Evolutionary conservation across 768 basidiomycete species (phyloP), one percentile per base, ranked within the genome.

Genomic region (Pleurotus salmoneostramineus): DNA sequence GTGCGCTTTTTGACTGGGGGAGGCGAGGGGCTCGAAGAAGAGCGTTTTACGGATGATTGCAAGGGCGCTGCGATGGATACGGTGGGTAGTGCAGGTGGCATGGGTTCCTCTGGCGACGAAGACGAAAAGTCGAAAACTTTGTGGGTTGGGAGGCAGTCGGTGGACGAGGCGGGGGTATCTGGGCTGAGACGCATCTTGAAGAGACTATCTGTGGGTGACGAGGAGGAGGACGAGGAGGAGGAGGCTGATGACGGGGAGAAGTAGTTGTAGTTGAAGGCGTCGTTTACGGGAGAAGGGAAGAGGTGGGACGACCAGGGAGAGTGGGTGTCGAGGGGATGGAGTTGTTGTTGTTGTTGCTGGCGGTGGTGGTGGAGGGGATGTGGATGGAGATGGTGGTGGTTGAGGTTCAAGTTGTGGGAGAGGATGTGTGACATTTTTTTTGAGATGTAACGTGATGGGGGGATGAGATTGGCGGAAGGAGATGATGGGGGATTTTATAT

Each of bases 111-210:
- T 66, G 77, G 21, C 21, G 21, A 27, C 21, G 21, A 27, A 27
- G 21, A 27, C 21, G 21, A 71, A 60, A 85, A 77, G 69, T 89
- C 87, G 69, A 90, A 91, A 64, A 90, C 77, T 72, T 90, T 84
- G 68, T 83, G 82, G 12, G 88, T 90, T 35, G 88, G 80, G 11
- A 90, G 69, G 65, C 87, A 90, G 43, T 73, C 66, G 21, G 82
- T 79, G 14, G 74, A 70, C 32, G 58, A 46, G 31, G 69, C 61
- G 6, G 52, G 37, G 6, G 44, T 45, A 60, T 82, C 82, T 4
- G 81, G 76, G 60, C 74, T 74, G 65, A 74, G 71, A 61, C 77
- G 77, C 59, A 79, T 75, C 68, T 78, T 81, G 74, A 86, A 81
- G 65, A 81, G 74, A 50, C 72, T 73, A 11, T 69, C n/a, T 4